phyloP scores from a whole-genome alignment of 2,329 filamentous ascomycete genomes.

The Chaetomium olivaceum region DNA sequence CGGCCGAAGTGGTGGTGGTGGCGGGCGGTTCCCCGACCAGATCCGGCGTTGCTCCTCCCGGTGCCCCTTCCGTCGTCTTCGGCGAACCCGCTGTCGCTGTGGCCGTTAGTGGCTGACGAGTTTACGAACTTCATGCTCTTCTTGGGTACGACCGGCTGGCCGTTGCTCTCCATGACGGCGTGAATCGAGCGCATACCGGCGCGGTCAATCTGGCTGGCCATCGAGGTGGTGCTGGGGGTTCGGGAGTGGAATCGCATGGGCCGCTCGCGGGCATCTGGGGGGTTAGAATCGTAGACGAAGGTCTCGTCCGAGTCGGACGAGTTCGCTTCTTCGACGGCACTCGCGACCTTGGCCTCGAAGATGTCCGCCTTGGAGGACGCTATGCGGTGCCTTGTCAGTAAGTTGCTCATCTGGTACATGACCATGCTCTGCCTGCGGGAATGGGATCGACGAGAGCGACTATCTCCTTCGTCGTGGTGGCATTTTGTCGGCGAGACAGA shows the following conservation, averaged over 20 bases:
- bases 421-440: slow-evolving; percentile 39
- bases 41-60: slow-evolving; percentile 61
- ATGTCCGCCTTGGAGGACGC: slow-evolving; percentile 96
- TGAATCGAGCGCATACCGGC: slow-evolving; percentile 64
- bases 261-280: slow-evolving; percentile 65
- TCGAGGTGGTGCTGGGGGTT: slow-evolving; percentile 90
- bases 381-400: slow-evolving; percentile 52
- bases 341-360: slow-evolving; percentile 95
- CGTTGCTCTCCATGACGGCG: slow-evolving; percentile 62
- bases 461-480: slow-evolving; percentile 37
- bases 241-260: slow-evolving; percentile 85
- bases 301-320: slow-evolving; percentile 98
- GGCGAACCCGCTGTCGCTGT: slow-evolving; percentile 52
- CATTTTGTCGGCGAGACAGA: slow-evolving; percentile 41
- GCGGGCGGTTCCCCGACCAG: slow-evolving; percentile 65
- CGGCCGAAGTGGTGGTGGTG: slow-evolving; percentile 74
- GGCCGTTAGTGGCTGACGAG: slow-evolving; percentile 65
- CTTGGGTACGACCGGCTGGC: slow-evolving; percentile 62
- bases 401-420: slow-evolving; percentile 43
- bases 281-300: slow-evolving; percentile 98
- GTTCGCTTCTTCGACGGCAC: slow-evolving; percentile 91
- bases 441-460: slow-evolving; percentile 29
- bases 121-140: slow-evolving; percentile 97
- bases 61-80: slow-evolving; percentile 69
- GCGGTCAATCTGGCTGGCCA: slow-evolving; percentile 68